These are phyloP conservation scores for Saturnispora gosingensis DNA, from an alignment of 805 yeast genomes.

Conservation along the genomic window DNA sequence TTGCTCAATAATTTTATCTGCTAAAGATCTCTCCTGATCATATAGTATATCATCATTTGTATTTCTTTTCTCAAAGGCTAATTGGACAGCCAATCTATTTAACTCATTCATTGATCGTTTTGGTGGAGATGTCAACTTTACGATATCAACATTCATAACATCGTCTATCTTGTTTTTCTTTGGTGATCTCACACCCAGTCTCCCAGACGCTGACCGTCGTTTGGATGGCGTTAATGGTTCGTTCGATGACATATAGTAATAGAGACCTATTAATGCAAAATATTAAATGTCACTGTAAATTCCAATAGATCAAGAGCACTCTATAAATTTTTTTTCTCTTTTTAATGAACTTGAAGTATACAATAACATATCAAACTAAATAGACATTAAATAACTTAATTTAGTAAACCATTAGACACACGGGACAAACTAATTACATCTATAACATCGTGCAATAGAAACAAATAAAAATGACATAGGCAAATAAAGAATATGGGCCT, in stretches of 20 bases:
- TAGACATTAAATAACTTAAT: not conserved
- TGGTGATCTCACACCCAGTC: conserved; percentile 25
- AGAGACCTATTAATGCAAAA: not conserved
- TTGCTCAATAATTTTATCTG: conserved; percentile 36
- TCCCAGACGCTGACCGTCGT: conserved; percentile 10
- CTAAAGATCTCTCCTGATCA: conserved; percentile 35
- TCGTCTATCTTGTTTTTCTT: conserved; percentile 28
- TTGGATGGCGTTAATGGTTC: not conserved
- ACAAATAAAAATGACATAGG: conserved; percentile 3
- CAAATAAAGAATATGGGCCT: not conserved
- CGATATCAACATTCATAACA: conserved; percentile 21
- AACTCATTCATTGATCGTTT: conserved; percentile 30
- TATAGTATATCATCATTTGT: conserved; percentile 25
- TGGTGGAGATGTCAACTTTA: conserved; percentile 39
- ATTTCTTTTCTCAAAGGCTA: conserved; percentile 29
- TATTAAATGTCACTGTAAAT: too few relatives aligned
- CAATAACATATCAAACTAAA: not conserved
- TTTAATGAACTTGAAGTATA: not conserved
- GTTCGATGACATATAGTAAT: not conserved
- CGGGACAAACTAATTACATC: conserved; percentile 1
- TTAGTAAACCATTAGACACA: not conserved
- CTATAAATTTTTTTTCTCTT: not conserved
- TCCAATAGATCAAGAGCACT: not conserved
- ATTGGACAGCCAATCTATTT: conserved; percentile 40
- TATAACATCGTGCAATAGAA: conserved; percentile 2